Percentiles rank a stretch among this genome's conserved stretches.
phyloP scores from a whole-genome alignment of 2,329 filamentous ascomycete species.

The Fusarium scirpi region DNA sequence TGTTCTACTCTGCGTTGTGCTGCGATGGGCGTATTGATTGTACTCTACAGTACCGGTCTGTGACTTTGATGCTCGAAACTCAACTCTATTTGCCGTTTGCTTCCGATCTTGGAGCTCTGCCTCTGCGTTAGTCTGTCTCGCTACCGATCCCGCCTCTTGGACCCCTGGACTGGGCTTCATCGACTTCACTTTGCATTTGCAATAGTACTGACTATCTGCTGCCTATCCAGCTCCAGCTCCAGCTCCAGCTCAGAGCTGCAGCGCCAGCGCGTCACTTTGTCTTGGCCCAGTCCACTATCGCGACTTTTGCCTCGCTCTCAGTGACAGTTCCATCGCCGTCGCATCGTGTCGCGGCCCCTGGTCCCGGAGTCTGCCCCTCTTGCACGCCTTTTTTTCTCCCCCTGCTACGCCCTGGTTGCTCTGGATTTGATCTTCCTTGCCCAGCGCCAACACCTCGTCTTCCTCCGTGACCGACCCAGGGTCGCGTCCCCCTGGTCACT shows the following conservation, averaged over 20 bases:
- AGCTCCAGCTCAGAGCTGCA: constrained; percentile 4
- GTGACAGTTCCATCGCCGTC: constrained; percentile 38
- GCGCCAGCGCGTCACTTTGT: constrained; percentile 29
- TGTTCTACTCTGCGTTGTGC: constrained; percentile 2
- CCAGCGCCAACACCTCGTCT: constrained; percentile 42
- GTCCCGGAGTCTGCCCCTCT: constrained; percentile 44
- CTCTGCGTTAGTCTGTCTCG: constrained; percentile 24
- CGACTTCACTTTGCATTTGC: constrained; percentile 6
- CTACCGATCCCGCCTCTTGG: constrained; percentile 37
- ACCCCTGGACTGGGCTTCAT: constrained; percentile 30
- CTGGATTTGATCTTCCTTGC: constrained; percentile 45
- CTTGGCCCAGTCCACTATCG: constrained; percentile 42
- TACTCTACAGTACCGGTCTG: constrained; percentile 17
- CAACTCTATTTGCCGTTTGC: constrained; percentile 33
- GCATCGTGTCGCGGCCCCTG: constrained; percentile 45
- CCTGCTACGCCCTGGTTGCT: constrained; percentile 46
- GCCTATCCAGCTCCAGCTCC: constrained; percentile 2
- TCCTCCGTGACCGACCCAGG: constrained; percentile 48
- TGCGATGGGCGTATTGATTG: constrained; percentile 6
- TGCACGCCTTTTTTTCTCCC: constrained; percentile 37
- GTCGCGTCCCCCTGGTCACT: constrained; percentile 48
- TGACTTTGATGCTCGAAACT: constrained; percentile 40
- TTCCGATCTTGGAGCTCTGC: constrained; percentile 29
- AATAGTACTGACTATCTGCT: background rate
- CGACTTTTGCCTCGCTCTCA: constrained; percentile 30